A percentile compares a stretch with the other conserved stretches of the same genome.
Conservation (phyloP, 177 flowering plant genomes). For the Vitis hybrid region DNA sequence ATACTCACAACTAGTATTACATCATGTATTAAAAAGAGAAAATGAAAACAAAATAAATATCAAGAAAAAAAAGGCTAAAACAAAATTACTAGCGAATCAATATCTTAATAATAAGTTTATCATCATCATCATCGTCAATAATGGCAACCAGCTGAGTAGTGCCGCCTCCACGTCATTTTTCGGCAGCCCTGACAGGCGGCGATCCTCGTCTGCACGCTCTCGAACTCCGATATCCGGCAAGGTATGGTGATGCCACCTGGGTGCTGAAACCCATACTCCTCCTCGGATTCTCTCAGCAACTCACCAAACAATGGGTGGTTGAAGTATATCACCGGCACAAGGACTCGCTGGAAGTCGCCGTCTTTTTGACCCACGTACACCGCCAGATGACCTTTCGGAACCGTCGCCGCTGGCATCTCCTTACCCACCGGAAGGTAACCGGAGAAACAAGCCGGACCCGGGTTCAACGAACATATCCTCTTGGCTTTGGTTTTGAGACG, state of each 20-base stretch:
- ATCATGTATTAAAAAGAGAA: neutral
- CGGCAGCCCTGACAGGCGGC: conserved; percentile 29
- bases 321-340: conserved; percentile 64
- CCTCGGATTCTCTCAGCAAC: conserved; percentile 55
- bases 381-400: conserved; percentile 62
- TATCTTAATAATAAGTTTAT: neutral
- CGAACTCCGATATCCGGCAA: conserved; percentile 57
- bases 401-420: conserved; percentile 16
- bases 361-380: conserved; percentile 63
- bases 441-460: neutral
- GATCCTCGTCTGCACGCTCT: conserved; percentile 54
- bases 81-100: neutral
- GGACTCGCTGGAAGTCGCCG: conserved; percentile 42
- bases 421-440: conserved; percentile 27
- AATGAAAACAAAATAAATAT: neutral
- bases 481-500: conserved; percentile 41
- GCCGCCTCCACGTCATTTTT: conserved; percentile 27
- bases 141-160: neutral
- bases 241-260: conserved; percentile 65
- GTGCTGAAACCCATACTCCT: conserved; percentile 53
- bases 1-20: neutral
- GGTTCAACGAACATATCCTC: conserved; percentile 24
- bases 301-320: conserved; percentile 65
- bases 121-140: conserved; percentile 12
- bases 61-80: neutral